Conservation (phyloP, 108 stramenopile genomes). For the Bacterosira constricta region DNA sequence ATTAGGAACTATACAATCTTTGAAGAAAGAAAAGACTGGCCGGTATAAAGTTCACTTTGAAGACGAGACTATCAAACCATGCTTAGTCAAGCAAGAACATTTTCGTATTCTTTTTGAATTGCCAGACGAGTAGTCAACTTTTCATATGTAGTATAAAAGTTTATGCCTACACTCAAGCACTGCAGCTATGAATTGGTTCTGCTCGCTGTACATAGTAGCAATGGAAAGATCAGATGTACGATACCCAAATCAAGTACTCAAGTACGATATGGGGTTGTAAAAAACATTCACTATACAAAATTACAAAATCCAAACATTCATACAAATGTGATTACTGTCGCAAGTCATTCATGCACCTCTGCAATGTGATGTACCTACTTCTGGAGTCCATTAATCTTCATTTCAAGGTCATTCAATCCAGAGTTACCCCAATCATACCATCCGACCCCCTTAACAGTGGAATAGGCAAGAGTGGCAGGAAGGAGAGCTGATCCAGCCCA, state of each 20-base stretch:
- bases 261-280: too few species aligned
- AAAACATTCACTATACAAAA: too few species aligned
- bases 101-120: conserved; percentile 9
- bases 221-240: too few species aligned
- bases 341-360: too few species aligned
- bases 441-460: conserved; percentile 61
- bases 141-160: too few species aligned
- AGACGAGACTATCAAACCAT: background rate
- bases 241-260: too few species aligned
- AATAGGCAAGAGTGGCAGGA: conserved; percentile 61
- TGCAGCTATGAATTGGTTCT: too few species aligned
- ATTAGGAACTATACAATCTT: background rate
- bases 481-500: conserved; percentile 53
- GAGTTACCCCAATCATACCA: conserved; percentile 72
- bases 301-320: too few species aligned
- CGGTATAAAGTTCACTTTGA: background rate
- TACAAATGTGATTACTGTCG: too few species aligned
- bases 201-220: too few species aligned
- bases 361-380: too few species aligned
- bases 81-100: background rate
- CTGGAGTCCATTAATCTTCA: conserved; percentile 37
- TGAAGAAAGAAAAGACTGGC: background rate
- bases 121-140: background rate
- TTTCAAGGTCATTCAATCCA: conserved; percentile 61
- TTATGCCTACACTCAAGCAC: too few species aligned